Base-by-base conservation (phyloP, 768 basidiomycete genomes). In the Flagelloscypha sp. region DNA sequence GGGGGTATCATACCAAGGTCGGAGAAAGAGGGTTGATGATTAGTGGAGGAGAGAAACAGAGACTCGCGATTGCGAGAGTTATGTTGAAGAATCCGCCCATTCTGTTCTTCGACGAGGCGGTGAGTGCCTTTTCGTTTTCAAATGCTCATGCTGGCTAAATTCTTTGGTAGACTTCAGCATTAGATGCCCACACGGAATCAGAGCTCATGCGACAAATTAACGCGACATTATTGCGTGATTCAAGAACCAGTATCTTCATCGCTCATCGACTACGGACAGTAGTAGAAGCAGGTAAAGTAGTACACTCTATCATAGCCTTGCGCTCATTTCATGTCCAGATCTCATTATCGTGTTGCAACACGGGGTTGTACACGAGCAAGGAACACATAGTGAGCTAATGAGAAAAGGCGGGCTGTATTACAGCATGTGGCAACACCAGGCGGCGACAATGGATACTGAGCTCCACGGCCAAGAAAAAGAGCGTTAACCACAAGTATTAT, bases 21-120 rank as follows among this genome's bases (percentile, higher is more conserved):
- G 95, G 95, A 1, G 95, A 99, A 60, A 64, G 95, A 25, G 95
- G 95, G 4, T 56, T 97, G 53, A 99, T 99, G 95, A 88, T 99
- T 31, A 93, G 88, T 24, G 95, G 95, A 0, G 95, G 95, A 1
- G 95, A 99, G 70, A 99, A 99, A 59, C 95, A 99, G 65, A 62
- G 95, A 33, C 59, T 99, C 47, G 95, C 95, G 3, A 87, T 99
- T 12, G 95, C 95, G 16, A 66, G 95, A 17, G 79, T 93, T 22
- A 58, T 99, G 48, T 59, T 98, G 32, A 97, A 98, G 62, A 84
- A 99, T 55, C 93, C 95, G 0, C 82, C 84, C 9, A 97, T 98
- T 48, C 50, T 98, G 48, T 97, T 98, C 65, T 99, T 99, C 50
- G 95, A 99, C 50, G 95, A 99, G 59, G 95, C 95, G 25, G 92